Base-by-base conservation (phyloP, 345 rosid genomes). In the Camelina neglecta region DNA sequence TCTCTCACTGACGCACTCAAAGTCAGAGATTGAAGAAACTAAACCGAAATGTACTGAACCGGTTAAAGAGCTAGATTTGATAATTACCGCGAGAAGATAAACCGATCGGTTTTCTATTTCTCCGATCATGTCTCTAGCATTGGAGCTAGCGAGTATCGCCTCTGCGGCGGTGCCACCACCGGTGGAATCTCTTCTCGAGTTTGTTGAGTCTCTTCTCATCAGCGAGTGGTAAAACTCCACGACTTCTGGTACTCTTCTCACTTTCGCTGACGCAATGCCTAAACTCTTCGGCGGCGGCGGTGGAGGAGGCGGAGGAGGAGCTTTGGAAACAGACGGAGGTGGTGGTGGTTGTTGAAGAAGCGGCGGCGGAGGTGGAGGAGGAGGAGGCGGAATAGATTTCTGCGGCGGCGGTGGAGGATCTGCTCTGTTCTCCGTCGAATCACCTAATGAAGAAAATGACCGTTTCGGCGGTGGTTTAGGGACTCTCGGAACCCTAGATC, bases 51-150 rank as follows among this genome's bases (percentile, higher is more conserved):
- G 8, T n/a, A 26, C 31, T 71, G 5, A 72, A 42, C 59, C 63
- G 67, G 75, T 93, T 79, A 1, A 68, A 71, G 45, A 58, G 76
- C 31, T 29, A 29, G 18, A 8, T 39, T 18, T 6, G 31, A 29
- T 29, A 10, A 11, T 26, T 82, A 95, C 99, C 81, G 99, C 97
- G 26, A 88, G 88, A 63, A 95, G 84, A 81, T 95, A 80, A 26
- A 96, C 76, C 73, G 99, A 95, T 69, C 99, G 88, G 82, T 93
- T 95, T 87, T 95, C 99, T 26, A 95, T 95, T 86, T 95, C 99
- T 36, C 99, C 97, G 66, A 95, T 95, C 99, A 95, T 95, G 72
- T 95, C 97, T 41, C 97, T 87, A 6, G 97, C 88, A 42, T 86
- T 90, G 13, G 88, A 80, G 42, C 82, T 74, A 21, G 86, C 85